Evolutionary conservation across 306 rosid genomes (phyloP).

Genomic region (Gastrolobium villosum): DNA sequence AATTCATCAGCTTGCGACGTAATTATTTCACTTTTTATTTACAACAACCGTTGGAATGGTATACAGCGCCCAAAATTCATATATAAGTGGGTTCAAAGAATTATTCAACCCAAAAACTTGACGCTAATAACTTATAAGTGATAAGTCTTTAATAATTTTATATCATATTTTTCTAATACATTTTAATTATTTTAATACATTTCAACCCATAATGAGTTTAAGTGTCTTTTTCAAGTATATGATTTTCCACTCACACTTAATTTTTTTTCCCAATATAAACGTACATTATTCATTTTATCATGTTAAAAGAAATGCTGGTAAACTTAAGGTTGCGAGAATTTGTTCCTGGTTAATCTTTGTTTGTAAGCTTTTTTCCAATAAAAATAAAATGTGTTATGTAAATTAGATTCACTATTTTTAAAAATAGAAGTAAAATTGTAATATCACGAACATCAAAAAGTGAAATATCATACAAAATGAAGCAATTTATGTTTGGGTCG

Average conservation of each 20-base stretch:
- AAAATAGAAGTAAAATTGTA: background rate
- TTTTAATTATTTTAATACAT: too few species aligned
- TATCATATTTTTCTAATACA: too few species aligned
- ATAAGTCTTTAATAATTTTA: too few species aligned
- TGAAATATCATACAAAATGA: background rate
- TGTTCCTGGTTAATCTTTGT: background rate
- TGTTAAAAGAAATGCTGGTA: background rate
- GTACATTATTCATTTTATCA: background rate
- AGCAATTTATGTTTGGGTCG: background rate
- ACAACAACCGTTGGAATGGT: too few species aligned
- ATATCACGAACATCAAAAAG: background rate
- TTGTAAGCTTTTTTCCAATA: background rate
- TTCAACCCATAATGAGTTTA: too few species aligned
- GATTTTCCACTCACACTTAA: too few species aligned
- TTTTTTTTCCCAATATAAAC: background rate
- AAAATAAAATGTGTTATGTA: background rate
- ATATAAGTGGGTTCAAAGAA: too few species aligned
- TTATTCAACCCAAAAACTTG: too few species aligned
- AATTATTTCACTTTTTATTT: background rate
- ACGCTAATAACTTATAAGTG: too few species aligned
- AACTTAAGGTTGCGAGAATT: background rate
- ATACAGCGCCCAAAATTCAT: too few species aligned
- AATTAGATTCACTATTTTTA: background rate
- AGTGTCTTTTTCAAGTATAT: too few species aligned
- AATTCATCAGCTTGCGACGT: background rate